Conservation (phyloP, 306 rosid species). For the Pterocarpus macrocarpus region DNA sequence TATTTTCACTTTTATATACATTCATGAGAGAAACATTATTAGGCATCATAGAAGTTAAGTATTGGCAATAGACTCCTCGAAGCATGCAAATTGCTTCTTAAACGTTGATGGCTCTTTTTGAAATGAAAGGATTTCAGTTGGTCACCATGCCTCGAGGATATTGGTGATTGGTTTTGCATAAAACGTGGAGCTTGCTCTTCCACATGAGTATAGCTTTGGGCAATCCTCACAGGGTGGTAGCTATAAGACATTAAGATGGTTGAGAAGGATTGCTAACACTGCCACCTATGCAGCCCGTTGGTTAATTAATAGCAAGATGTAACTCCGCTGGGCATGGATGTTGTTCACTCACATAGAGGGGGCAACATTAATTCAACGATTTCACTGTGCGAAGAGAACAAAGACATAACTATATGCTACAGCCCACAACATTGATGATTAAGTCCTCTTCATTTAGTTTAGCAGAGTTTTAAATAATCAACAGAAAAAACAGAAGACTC, state of each 20-base stretch:
- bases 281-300: background rate
- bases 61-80: background rate
- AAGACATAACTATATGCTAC: too few relatives aligned
- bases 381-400: background rate
- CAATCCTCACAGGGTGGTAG: background rate
- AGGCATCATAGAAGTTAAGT: too few relatives aligned
- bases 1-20: background rate
- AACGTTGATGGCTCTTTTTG: background rate
- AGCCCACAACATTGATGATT: background rate
- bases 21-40: background rate
- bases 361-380: background rate
- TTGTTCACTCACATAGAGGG: background rate
- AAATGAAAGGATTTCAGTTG: background rate
- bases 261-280: conserved; percentile 15
- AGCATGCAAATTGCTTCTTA: background rate
- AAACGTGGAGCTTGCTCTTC: conserved; percentile 27
- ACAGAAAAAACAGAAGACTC: background rate
- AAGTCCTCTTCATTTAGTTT: background rate
- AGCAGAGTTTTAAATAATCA: background rate
- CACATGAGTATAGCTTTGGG: background rate
- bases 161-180: background rate
- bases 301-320: background rate
- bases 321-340: background rate
- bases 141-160: background rate
- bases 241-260: background rate